Evolutionary conservation across 345 rosid genomes (phyloP).

Genomic region (Salix udensis): DNA sequence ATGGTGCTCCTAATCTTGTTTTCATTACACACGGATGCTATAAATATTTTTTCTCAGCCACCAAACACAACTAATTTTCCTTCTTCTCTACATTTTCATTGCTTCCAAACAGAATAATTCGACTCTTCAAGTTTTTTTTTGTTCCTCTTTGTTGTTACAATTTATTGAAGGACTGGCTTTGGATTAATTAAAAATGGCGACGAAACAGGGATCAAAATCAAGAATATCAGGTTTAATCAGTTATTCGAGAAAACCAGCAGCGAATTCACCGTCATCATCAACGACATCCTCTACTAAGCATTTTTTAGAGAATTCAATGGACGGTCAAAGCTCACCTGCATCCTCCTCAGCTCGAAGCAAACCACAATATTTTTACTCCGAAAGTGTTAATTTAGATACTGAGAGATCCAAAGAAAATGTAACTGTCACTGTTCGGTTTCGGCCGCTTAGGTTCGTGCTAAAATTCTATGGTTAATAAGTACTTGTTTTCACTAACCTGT

Average conservation of each 20-base stretch:
- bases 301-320: conserved; percentile 67
- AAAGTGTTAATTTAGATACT: conserved; percentile 33
- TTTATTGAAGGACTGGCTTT: background rate
- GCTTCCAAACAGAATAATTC: background rate
- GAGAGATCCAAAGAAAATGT: conserved; percentile 82
- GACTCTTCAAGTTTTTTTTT: background rate
- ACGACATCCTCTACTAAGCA: conserved; percentile 89
- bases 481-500: conserved; percentile 8
- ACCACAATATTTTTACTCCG: conserved; percentile 62
- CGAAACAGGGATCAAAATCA: conserved; percentile 57
- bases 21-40: background rate
- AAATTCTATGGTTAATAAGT: background rate
- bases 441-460: conserved; percentile 73
- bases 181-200: conserved; percentile 48
- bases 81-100: background rate
- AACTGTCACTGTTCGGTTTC: conserved; percentile 92
- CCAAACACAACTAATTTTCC: background rate
- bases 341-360: conserved; percentile 91
- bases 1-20: background rate
- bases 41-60: background rate
- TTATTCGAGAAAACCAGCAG: conserved; percentile 37
- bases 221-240: conserved; percentile 42
- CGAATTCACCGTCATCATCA: conserved; percentile 77
- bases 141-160: background rate
- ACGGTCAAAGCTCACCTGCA: conserved; percentile 93